Base-by-base conservation (phyloP, 176 grass and related monocot genomes). In the Avena atlantica region DNA sequence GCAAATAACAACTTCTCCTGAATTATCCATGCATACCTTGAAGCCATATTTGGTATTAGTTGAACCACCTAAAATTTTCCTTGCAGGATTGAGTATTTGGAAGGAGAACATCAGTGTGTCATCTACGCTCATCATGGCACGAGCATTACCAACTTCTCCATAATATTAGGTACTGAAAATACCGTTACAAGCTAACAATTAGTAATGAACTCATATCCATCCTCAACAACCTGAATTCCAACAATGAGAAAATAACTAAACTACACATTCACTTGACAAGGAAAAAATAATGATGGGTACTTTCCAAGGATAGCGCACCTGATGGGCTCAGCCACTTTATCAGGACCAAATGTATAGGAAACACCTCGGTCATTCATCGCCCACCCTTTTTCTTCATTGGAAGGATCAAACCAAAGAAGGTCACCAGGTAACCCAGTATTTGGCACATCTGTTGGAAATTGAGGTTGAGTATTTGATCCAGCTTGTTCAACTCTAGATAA, bases 41-140 rank as follows among this genome's bases (percentile, higher is more conserved):
- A 93, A 85, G 40, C 92, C 83, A 64, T 83, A 87, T 88, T 88
- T 87, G 40, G 86, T 83, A 85, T 88, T 88, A 70, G 77, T 83
- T 78, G 76, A 85, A 85, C 84, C 83, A 70, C 42, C 6, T 63
- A 74, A 59, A 73, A 87, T 81, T 85, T 79, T 90, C 79, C 59
- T 90, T 0, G 90, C 82, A 74, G 93, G 90, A 76, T 92, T 90
- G 13, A 95, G 71, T 90, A 95, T 92, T 88, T 92, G 88, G 80
- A 95, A 92, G 77, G 93, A 95, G 70, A 90, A 95, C 90, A 92
- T 86, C 74, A 95, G 80, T 24, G 90, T 92, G 19, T 92, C 90
- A 67, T 95, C 93, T 37, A 95, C 93, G 81, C 85, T 95, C 90
- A 95, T 92, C 90, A 95, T 95, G 42, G 90, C 93, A 88, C 93